Conservation (phyloP, 371 early-diverging fungal species). For the Apophysomyces ossiformis region DNA sequence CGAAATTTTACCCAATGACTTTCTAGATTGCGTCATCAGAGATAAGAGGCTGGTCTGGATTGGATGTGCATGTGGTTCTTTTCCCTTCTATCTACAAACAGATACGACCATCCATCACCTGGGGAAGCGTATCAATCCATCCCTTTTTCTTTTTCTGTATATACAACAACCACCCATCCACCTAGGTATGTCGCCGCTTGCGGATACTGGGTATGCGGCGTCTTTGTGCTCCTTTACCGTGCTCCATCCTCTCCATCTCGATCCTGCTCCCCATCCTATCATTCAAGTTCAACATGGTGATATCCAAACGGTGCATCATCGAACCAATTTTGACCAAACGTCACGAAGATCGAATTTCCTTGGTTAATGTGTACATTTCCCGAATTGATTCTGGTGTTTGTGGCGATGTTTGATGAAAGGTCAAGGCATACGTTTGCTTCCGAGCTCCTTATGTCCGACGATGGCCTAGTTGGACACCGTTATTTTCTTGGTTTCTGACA, state of each 20-base stretch:
- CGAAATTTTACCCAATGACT: too few species aligned
- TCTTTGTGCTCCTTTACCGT: slow-evolving; percentile 6
- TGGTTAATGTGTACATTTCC: slow-evolving; percentile 15
- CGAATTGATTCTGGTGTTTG: slow-evolving; percentile 20
- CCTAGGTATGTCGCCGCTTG: slow-evolving; percentile 6
- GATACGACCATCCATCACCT: neutral
- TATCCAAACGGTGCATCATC: neutral
- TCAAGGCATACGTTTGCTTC: slow-evolving; percentile 6
- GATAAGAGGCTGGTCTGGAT: too few species aligned
- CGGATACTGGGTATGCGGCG: slow-evolving; percentile 4
- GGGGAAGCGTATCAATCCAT: slow-evolving; percentile 9
- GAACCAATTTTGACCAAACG: neutral
- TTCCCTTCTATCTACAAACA: too few species aligned
- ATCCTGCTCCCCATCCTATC: neutral
- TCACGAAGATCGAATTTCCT: neutral
- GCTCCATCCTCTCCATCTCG: slow-evolving; percentile 6
- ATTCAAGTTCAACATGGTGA: neutral
- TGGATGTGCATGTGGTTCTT: too few species aligned
- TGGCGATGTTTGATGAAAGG: neutral
- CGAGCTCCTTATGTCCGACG: slow-evolving; percentile 6
- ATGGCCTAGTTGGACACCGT: slow-evolving; percentile 6
- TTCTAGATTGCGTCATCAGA: too few species aligned
- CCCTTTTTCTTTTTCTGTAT: neutral
- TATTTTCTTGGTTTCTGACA: neutral
- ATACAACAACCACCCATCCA: slow-evolving; percentile 4